Conservation (phyloP, 179 eudicot species). For the Sideroxylon spinosum region DNA sequence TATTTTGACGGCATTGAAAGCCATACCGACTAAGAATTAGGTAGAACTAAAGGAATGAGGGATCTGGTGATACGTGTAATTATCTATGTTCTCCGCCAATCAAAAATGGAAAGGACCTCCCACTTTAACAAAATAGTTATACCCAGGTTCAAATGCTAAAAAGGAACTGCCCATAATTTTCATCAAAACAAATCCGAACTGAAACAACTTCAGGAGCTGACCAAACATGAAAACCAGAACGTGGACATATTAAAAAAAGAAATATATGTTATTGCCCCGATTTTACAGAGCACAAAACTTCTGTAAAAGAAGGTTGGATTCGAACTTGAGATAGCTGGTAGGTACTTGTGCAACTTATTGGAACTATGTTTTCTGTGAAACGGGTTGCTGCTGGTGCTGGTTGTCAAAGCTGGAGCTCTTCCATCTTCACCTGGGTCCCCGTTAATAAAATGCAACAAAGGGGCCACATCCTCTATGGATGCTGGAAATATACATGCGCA, state of each 20-base stretch:
- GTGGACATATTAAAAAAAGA: background rate
- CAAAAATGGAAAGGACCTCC: background rate
- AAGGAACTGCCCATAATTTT: background rate
- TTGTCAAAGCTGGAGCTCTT: too few relatives aligned
- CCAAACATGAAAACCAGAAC: background rate
- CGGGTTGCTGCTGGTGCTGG: too few relatives aligned
- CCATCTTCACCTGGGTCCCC: too few relatives aligned
- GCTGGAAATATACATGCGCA: too few relatives aligned
- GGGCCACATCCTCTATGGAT: too few relatives aligned
- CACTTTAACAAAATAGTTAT: background rate
- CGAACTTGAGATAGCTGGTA: background rate
- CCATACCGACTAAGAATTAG: background rate
- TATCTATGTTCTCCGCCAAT: background rate
- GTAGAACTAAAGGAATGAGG: background rate
- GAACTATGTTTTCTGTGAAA: too few relatives aligned
- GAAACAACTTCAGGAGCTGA: background rate
- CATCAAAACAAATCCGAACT: too few relatives aligned
- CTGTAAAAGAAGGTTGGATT: background rate
- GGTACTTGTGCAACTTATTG: background rate
- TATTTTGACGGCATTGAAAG: background rate
- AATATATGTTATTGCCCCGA: background rate
- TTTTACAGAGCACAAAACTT: background rate
- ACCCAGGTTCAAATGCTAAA: background rate
- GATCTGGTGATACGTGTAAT: background rate
- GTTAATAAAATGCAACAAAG: too few relatives aligned